Percentiles rank a stretch among this genome's conserved stretches.
Evolutionary conservation across 257 asterid species (phyloP).

Genomic region (Nyctanthes arbortristis): DNA sequence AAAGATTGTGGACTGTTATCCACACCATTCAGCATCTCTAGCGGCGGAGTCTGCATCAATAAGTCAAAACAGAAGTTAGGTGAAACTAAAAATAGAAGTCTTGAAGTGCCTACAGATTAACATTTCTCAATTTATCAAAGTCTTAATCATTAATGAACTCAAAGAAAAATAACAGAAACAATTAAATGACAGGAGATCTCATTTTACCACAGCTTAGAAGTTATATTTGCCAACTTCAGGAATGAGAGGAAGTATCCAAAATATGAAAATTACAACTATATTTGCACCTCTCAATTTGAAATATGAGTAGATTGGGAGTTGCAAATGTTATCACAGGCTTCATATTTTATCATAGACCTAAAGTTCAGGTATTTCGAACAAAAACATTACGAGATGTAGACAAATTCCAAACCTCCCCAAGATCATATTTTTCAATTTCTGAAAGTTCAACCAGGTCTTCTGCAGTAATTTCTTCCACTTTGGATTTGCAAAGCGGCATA

Average conservation of each 20-base stretch:
- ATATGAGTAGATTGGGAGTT: neutral
- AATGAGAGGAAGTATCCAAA: constrained; percentile 13
- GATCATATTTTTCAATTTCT: constrained; percentile 69
- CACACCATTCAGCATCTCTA: constrained; percentile 49
- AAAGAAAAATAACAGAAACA: neutral
- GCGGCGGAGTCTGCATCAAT: constrained; percentile 62
- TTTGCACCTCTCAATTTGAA: constrained; percentile 4
- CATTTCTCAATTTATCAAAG: constrained; percentile 7
- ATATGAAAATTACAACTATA: neutral
- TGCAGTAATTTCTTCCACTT: constrained; percentile 71
- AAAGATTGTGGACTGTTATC: constrained; percentile 83
- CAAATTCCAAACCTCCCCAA: constrained; percentile 61
- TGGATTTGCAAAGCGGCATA: constrained; percentile 84
- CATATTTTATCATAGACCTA: constrained; percentile 18
- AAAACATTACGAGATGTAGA: constrained; percentile 19
- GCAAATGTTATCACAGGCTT: constrained; percentile 5
- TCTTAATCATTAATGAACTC: constrained; percentile 2
- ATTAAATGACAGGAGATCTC: no score
- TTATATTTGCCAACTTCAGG: neutral
- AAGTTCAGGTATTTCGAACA: neutral
- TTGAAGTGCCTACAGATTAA: constrained; percentile 21
- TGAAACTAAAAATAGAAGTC: neutral
- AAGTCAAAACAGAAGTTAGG: constrained; percentile 18
- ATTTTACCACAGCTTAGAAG: neutral
- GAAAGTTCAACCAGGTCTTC: constrained; percentile 86